Conservation (phyloP, 2,329 filamentous ascomycete species). For the Blastomyces silverae region DNA sequence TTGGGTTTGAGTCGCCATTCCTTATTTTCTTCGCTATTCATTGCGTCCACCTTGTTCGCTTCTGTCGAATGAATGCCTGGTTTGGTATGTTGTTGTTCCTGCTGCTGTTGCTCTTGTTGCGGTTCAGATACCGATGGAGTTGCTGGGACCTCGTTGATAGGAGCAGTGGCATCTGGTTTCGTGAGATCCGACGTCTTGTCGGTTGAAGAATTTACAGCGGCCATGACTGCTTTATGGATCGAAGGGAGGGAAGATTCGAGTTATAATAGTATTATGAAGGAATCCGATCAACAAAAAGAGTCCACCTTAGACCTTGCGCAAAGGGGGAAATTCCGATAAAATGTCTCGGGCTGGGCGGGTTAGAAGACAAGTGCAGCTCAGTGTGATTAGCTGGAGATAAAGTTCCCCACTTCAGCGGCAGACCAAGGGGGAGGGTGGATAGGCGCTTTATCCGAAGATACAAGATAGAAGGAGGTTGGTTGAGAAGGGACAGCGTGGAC, state of each 20-base stretch:
- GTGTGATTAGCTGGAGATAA: not conserved
- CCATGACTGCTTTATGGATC: slow-evolving; percentile 4
- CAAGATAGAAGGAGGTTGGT: not conserved
- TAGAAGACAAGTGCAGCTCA: not conserved
- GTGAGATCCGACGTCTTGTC: not conserved
- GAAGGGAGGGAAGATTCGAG: not conserved
- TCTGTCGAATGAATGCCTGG: not conserved
- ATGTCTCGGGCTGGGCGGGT: not conserved
- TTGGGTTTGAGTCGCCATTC: slow-evolving; percentile 10
- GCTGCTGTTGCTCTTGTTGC: not conserved
- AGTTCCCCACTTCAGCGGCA: slow-evolving; percentile 7
- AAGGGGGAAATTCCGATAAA: not conserved
- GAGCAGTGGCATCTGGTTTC: not conserved
- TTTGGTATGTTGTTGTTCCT: too few species aligned
- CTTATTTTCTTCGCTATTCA: not conserved
- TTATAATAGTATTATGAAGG: not conserved
- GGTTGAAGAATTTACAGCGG: slow-evolving; percentile 1
- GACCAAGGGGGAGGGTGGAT: not conserved
- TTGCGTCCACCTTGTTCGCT: not conserved
- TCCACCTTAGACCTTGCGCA: not conserved
- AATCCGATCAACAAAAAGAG: not conserved
- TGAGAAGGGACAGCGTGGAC: not conserved
- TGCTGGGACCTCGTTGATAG: not conserved
- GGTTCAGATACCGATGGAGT: not conserved
- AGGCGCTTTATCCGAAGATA: not conserved